phyloP scores from a whole-genome alignment of 345 rosid genomes.

The Excoecaria agallocha region DNA sequence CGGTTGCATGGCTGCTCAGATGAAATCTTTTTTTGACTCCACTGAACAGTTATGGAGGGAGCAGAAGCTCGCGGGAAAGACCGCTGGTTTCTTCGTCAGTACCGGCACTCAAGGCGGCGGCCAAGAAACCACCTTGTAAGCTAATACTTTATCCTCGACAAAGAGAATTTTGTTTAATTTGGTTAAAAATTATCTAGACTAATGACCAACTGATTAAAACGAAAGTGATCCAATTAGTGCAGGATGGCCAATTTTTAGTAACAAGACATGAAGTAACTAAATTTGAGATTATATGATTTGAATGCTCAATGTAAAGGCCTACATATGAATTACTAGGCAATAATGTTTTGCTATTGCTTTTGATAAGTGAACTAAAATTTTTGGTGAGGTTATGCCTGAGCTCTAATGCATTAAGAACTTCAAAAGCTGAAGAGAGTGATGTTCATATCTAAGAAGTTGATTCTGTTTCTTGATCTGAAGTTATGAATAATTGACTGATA shows the following conservation, averaged over 20 bases:
- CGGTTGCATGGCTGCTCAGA: slow-evolving; percentile 70
- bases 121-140: slow-evolving; percentile 88
- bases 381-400: not conserved
- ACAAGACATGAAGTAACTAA: no score
- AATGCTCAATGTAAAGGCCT: not conserved
- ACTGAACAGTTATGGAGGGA: slow-evolving; percentile 35
- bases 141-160: not conserved
- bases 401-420: not conserved
- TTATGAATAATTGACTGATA: not conserved
- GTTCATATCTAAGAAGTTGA: not conserved
- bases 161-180: not conserved
- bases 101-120: slow-evolving; percentile 87
- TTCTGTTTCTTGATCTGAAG: not conserved
- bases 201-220: not conserved
- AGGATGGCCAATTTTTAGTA: no score
- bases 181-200: not conserved
- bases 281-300: not conserved
- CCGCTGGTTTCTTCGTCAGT: slow-evolving; percentile 76
- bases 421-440: not conserved
- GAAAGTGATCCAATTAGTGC: not conserved
- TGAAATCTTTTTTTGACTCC: slow-evolving; percentile 64
- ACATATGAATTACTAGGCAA: not conserved
- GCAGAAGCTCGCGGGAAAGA: slow-evolving; percentile 73
- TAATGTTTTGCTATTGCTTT: not conserved
- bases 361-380: not conserved